Evolutionary conservation across 176 grass and related monocot species (phyloP), one percentile per base, ranked within the genome.

Genomic region (Raddia guianensis): DNA sequence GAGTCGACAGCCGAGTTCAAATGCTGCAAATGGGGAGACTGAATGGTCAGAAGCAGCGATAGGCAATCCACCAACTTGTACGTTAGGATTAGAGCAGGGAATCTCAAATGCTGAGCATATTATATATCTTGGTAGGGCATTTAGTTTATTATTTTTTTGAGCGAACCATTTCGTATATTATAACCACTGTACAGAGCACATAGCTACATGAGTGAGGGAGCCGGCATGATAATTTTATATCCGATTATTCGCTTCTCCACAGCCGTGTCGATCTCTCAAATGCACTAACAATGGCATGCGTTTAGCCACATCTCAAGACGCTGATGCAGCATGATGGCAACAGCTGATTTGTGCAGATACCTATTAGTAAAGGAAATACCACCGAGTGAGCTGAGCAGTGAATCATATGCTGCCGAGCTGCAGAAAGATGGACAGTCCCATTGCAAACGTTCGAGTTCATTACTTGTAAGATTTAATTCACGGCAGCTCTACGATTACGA

Each of bases 51-150:
- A 20, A 65, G 77, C 77, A 37, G 66, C 65, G 51, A 48, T 12
- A 63, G 57, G 42, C 18, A 43, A 19, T 53, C 8, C 46, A 27
- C 33, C 87, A 81, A 85, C 58, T 82, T 85, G 82, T 12, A 44
- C 62, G 48, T 63, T 15, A 69, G 49, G 56, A 66, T 21, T 57
- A 37, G 45, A 2, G 63, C 47, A 71, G 52, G 51, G 76, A 80
- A 74, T 86, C 78, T 86, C 84, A 73, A 48, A 60, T 58, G 59
- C 4, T 16, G 40, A 74, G 62, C 55, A 71, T 61, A 61, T 72
- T 62, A 78, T 66, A 78, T 66, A 74, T 75, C 54, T 61, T 16
- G 51, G 80, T 70, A 68, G 14, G 45, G 78, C 58, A 85, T 89
- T 80, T 85, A 63, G 71, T 70, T 76, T 89, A 85, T 72, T 59